Evolutionary conservation across 306 rosid species (phyloP).

Genomic region (Hippophae tibetana): DNA sequence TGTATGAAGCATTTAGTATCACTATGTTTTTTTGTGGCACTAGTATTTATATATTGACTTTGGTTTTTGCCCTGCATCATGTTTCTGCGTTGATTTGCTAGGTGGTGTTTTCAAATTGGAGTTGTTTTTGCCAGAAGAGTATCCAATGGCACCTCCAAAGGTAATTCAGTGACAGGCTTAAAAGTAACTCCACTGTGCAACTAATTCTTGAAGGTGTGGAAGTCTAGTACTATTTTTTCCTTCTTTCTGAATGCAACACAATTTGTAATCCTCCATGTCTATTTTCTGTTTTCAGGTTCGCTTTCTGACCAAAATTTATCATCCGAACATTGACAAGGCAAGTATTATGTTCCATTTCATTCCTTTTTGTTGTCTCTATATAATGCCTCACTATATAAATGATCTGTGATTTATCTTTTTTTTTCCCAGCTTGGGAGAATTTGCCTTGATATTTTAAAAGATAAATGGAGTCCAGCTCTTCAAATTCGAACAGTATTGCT

Average conservation of each 20-base stretch:
- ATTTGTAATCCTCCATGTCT: neutral
- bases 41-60: neutral
- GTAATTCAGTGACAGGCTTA: conserved; percentile 4
- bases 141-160: conserved; percentile 38
- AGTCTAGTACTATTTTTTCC: neutral
- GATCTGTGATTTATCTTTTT: neutral
- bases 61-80: neutral
- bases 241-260: neutral
- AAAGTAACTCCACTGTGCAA: neutral
- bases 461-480: conserved; percentile 33
- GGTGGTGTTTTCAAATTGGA: conserved; percentile 38
- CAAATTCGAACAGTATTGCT: conserved; percentile 30
- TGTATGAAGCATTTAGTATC: neutral
- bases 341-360: conserved; percentile 5
- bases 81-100: conserved; percentile 6
- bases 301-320: conserved; percentile 34
- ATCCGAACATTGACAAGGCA: conserved; percentile 36
- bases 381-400: conserved; percentile 1
- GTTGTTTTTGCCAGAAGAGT: conserved; percentile 33
- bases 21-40: neutral
- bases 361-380: conserved; percentile 3
- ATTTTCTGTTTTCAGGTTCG: conserved; percentile 17
- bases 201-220: neutral
- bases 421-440: conserved; percentile 27
- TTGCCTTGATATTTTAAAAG: conserved; percentile 29